Evolutionary conservation across 139 green algal genomes (phyloP).

Genomic region (Micractinium sp.): DNA sequence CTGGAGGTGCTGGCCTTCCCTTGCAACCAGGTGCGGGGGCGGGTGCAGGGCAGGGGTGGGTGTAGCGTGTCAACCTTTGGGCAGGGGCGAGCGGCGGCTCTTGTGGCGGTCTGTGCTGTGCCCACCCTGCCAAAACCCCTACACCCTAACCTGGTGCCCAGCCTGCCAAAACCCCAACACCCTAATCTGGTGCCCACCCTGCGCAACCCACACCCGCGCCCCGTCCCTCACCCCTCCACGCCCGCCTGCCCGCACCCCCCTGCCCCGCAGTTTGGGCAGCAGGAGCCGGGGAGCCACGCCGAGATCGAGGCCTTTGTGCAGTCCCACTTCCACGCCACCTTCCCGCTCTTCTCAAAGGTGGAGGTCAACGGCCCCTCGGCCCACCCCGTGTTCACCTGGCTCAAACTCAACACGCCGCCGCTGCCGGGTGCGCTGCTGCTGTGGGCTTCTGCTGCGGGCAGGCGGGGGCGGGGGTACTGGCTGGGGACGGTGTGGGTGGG

Average conservation of each 20-base stretch:
- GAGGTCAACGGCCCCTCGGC: slow-evolving; percentile 10
- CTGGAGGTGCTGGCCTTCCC: slow-evolving; percentile 59
- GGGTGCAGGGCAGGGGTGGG: background rate
- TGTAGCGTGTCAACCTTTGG: background rate
- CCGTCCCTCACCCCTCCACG: background rate
- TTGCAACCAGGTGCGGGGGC: slow-evolving; percentile 30
- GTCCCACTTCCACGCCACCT: background rate
- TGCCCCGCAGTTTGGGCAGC: slow-evolving; percentile 45
- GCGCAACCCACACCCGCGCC: background rate
- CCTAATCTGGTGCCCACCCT: background rate
- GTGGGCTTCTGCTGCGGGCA: no score
- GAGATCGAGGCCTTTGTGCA: slow-evolving; percentile 21
- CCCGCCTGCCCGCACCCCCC: background rate
- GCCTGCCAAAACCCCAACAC: no score
- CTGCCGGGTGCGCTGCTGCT: slow-evolving; percentile 28
- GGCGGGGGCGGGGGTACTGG: no score
- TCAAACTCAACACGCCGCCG: slow-evolving; percentile 30
- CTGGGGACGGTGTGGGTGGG: no score
- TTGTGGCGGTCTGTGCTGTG: no score
- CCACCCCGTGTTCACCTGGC: slow-evolving; percentile 31
- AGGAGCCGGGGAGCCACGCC: slow-evolving; percentile 47
- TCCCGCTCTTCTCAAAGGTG: background rate
- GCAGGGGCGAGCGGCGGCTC: no score
- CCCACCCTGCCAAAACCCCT: no score
- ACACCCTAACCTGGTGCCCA: no score